Conservation (phyloP, 164 flowering plant species). For the Buxus sempervirens region DNA sequence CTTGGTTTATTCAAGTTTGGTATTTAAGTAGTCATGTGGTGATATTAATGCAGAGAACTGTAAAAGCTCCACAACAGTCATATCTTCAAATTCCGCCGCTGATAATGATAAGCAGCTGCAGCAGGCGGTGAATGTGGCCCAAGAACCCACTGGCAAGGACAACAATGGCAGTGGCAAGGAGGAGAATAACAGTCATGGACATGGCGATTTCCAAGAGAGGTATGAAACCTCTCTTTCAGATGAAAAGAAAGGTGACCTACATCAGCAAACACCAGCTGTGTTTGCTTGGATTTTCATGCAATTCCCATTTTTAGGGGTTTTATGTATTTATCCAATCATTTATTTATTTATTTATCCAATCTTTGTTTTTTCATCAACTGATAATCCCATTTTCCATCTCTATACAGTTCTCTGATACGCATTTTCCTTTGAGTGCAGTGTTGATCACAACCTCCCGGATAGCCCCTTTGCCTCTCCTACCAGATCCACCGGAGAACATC, state of each 20-base stretch:
- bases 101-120: constrained; percentile 26
- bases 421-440: constrained; percentile 24
- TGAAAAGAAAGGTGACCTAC: constrained; percentile 8
- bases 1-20: background rate
- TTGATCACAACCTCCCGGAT: constrained; percentile 89
- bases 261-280: background rate
- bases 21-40: background rate
- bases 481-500: constrained; percentile 28
- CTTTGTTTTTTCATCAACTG: background rate
- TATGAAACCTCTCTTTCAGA: constrained; percentile 17
- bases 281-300: background rate
- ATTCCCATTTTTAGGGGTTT: background rate
- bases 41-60: constrained; percentile 23
- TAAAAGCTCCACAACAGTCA: constrained; percentile 18
- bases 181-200: constrained; percentile 27
- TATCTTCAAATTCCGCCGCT: constrained; percentile 9
- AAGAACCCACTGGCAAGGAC: constrained; percentile 12
- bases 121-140: constrained; percentile 20
- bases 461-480: constrained; percentile 84
- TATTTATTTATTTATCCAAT: too few species aligned
- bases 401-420: background rate
- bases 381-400: too few species aligned
- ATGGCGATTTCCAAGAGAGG: constrained; percentile 50
- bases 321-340: background rate
- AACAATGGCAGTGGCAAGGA: constrained; percentile 21